phyloP scores from a whole-genome alignment of 768 basidiomycete species.

The Tulasnella sp. region DNA sequence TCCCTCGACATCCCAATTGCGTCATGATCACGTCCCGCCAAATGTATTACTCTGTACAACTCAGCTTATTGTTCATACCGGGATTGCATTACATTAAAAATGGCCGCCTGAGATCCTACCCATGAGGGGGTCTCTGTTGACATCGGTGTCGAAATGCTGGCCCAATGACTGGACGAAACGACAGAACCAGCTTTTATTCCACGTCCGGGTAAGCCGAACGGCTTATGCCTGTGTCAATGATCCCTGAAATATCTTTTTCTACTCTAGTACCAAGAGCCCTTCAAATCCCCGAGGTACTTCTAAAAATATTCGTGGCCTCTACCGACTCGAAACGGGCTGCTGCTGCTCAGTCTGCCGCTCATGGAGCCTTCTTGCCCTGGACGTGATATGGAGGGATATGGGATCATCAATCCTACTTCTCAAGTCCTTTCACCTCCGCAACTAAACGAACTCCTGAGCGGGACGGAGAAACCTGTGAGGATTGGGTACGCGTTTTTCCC shows the following conservation, averaged over 20 bases:
- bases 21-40: neutral
- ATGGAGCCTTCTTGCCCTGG: neutral
- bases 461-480: neutral
- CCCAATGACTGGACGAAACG: neutral
- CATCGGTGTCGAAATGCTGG: neutral
- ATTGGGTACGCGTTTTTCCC: neutral
- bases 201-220: neutral
- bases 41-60: neutral
- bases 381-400: neutral
- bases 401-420: neutral
- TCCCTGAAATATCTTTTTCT: neutral
- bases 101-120: neutral
- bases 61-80: too few species aligned
- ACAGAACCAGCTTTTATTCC: neutral
- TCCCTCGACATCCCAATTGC: too few species aligned
- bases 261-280: neutral
- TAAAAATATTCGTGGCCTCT: neutral
- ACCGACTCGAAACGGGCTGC: neutral
- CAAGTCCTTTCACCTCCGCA: neutral
- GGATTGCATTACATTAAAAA: neutral
- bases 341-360: neutral
- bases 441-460: neutral
- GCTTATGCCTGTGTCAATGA: neutral
- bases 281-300: neutral
- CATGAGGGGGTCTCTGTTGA: neutral